Base-by-base conservation (phyloP, 2,329 filamentous ascomycete genomes). In the Fusarium fracticaudum region DNA sequence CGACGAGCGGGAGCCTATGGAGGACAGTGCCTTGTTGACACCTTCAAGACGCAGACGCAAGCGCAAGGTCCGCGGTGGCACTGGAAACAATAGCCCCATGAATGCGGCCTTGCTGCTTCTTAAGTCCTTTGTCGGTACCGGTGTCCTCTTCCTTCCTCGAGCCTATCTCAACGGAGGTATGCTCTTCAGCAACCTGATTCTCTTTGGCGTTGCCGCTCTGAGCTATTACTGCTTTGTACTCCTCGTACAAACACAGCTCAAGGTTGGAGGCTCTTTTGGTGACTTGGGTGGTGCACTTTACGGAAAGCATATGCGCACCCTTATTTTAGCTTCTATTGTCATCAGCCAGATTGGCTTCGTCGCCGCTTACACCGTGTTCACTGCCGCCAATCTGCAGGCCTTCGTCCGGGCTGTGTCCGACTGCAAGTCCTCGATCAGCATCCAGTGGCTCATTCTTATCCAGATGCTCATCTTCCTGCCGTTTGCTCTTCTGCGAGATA, bases 151-250 rank as follows among this genome's bases (percentile, higher is more conserved):
- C 85, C 86, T 98, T 40, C 96, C 96, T 1, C 91, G 95, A 54
- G 96, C 96, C 9, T 99, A 96, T 80, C 89, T 98, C 73, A 99
- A 98, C 79, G 96, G 96, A 61, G 96, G 96, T 67, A 98, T 99
- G 95, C 85, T 98, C 22, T 99, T 99, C 83, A 98, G 95, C 78
- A 98, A 97, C 80, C 74, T 97, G 59, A 93, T 99, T 22, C 89
- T 99, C n/a, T 86, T 99, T 29, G 89, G 88, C 44, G 94, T 99
- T 22, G 95, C 96, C 12, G 86, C 89, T 5, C 86, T 99, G 67
- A 98, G 95, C 81, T 99, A 98, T 84, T 98, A 98, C 86, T 98
- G 95, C 85, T 99, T 99, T 83, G 95, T 99, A 47, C 88, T 99
- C 20, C 89, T 99, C 38, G 95, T 98, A 72, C 92, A 92, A 68